Base-by-base conservation (phyloP, 2,329 filamentous ascomycete species). In the Cadophora sp. region DNA sequence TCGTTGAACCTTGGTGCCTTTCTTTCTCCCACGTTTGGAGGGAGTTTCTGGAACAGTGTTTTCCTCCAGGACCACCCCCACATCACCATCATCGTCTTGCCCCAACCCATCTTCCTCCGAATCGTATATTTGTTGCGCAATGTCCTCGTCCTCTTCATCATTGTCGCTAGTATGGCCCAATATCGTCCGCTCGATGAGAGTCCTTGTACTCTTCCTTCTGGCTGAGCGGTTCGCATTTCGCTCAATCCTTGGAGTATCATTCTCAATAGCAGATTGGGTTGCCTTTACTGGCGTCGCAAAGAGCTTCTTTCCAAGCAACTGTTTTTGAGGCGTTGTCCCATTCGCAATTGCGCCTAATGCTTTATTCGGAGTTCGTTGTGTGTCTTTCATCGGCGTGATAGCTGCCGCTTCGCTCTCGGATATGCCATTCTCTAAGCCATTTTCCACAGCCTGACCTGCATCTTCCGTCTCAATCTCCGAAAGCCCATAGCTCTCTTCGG, bases 161-260 rank as follows among this genome's bases (percentile, higher is more conserved):
- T 93, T 91, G 56, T 94, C 90, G 74, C 88, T 90, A 30, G 84
- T 83, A 9, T 83, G 85, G 20, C 86, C 88, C 22, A 85, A 84
- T 13, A 91, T 83, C 7, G 89, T 88, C 51, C 89, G 89, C 75
- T 94, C 89, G 45, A 96, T 89, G 61, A 97, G 81, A 3, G 88
- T 87, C 61, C 89, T 85, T 24, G 91, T 91, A 77, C 92, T 97
- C 83, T 97, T 97, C 75, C 89, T 89, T 74, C 91, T 88, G 1
- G 94, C 95, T 5, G 94, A 97, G 59, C 91, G 89, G 79, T 97
- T 93, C 22, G 91, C 91, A 69, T 77, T 76, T 55, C 73, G 70
- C 60, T 66, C 50, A 20, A 77, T 67, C 56, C 58, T 71, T n/a
- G 76, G 74, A 8, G 74, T 75, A 16, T 72, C 71, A 18, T 71